These are phyloP conservation scores for Penicillium arizonense DNA, from an alignment of 495 filamentous ascomycete genomes.

Conservation along the genomic window DNA sequence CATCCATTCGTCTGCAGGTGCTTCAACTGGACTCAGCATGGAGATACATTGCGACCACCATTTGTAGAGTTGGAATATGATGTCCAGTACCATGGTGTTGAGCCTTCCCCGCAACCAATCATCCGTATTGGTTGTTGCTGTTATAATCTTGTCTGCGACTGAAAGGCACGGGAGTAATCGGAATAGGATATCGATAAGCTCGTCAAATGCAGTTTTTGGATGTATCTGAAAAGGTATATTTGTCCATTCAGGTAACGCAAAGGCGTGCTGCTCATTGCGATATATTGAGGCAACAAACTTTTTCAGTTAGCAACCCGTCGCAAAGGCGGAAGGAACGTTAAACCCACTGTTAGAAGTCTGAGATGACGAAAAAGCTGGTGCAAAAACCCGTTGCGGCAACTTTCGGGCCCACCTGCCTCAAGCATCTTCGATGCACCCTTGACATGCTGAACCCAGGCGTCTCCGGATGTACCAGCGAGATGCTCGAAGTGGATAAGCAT, in stretches of 20 bases:
- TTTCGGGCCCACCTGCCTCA: conserved; percentile 1
- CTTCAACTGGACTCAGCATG: background rate
- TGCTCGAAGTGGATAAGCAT: conserved; percentile 17
- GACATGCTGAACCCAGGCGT: conserved; percentile 15
- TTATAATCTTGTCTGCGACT: conserved; percentile 2
- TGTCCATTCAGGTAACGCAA: conserved; percentile 8
- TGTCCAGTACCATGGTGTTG: background rate
- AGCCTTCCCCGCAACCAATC: background rate
- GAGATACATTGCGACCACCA: conserved; percentile 10
- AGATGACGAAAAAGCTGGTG: conserved; percentile 15
- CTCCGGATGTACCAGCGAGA: conserved; percentile 6
- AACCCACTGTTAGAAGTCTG: conserved; percentile 12
- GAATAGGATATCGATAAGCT: conserved; percentile 13
- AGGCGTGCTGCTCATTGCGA: conserved; percentile 9
- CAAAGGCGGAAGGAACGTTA: background rate
- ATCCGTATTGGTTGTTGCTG: background rate
- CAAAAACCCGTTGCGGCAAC: conserved; percentile 13
- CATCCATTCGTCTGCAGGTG: background rate
- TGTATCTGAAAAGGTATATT: conserved; percentile 7
- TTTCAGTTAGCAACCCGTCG: background rate
- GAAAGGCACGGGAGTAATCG: conserved; percentile 6
- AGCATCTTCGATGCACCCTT: conserved; percentile 12
- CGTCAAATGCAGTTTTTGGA: conserved; percentile 12
- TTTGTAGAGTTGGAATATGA: conserved; percentile 2
- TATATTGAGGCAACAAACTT: conserved; percentile 10